These are phyloP conservation scores for Sambucus nigra DNA, from an alignment of 129 eudicot species.

Conservation along the genomic window DNA sequence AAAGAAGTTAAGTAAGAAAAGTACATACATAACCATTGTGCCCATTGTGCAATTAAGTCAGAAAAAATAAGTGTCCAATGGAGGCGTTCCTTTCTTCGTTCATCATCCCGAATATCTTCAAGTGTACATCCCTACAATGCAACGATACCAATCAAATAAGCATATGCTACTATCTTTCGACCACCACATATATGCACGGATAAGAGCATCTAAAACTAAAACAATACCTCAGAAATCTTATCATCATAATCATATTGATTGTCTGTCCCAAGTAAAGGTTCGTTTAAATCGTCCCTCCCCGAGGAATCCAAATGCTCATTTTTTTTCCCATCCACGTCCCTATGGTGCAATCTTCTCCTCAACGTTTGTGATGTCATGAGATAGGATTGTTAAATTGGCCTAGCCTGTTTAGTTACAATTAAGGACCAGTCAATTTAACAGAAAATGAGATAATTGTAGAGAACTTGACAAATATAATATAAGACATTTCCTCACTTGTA, in stretches of 20 bases:
- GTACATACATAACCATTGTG: slow-evolving; percentile 82
- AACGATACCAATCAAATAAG: neutral
- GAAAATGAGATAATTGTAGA: no score
- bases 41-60: slow-evolving; percentile 80
- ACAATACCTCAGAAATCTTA: slow-evolving; percentile 34
- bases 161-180: neutral
- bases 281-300: slow-evolving; percentile 40
- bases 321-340: slow-evolving; percentile 72
- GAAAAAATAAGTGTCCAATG: slow-evolving; percentile 87
- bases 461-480: no score
- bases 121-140: slow-evolving; percentile 31
- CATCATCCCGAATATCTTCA: slow-evolving; percentile 53
- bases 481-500: no score
- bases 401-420: neutral
- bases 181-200: no score
- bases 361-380: slow-evolving; percentile 55
- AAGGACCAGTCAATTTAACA: no score
- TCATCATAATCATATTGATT: slow-evolving; percentile 22
- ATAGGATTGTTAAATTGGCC: slow-evolving; percentile 3
- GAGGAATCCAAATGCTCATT: slow-evolving; percentile 40
- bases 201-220: neutral
- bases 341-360: slow-evolving; percentile 82
- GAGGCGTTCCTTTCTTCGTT: slow-evolving; percentile 38
- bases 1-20: neutral
- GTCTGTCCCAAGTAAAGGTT: slow-evolving; percentile 78